These are phyloP conservation scores for Medicago arabica DNA, from an alignment of 306 rosid genomes.

Conservation along the genomic window DNA sequence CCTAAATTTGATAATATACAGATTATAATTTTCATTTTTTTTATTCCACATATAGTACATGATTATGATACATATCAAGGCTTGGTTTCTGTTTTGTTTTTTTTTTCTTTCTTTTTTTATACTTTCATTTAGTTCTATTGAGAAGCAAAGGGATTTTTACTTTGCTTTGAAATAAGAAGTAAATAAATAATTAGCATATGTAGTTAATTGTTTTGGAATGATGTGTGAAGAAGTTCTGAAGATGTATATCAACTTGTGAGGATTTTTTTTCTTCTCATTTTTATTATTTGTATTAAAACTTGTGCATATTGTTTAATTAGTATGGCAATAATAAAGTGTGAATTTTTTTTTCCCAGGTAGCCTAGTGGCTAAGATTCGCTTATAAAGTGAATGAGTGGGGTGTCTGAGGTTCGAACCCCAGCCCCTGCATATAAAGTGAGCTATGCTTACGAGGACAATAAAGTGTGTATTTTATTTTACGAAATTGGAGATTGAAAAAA, in stretches of 20 bases:
- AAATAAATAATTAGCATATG: background rate
- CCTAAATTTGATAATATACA: conserved; percentile 22
- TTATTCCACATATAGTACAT: conserved; percentile 21
- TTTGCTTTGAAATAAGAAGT: background rate
- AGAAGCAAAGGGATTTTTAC: conserved; percentile 14
- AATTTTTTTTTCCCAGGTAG: background rate
- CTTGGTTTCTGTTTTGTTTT: background rate
- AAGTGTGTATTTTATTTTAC: background rate
- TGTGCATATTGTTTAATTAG: background rate
- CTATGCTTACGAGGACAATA: too few species aligned
- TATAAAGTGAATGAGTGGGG: too few species aligned
- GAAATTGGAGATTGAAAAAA: background rate
- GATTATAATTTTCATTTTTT: conserved; percentile 7
- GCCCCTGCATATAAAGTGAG: too few species aligned
- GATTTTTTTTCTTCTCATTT: background rate
- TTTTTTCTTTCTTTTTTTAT: background rate
- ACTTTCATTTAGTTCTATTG: conserved; percentile 18
- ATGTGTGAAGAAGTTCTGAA: conserved; percentile 12
- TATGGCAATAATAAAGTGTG: background rate
- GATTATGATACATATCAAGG: conserved; percentile 22
- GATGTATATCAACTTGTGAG: conserved; percentile 7
- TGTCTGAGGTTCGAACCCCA: too few species aligned
- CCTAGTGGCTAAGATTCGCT: too few species aligned
- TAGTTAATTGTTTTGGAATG: background rate
- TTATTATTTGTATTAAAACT: background rate